Evolutionary conservation across 108 stramenopile species (phyloP), one percentile per base, ranked within the genome.

Genomic region (Seminavis robusta): DNA sequence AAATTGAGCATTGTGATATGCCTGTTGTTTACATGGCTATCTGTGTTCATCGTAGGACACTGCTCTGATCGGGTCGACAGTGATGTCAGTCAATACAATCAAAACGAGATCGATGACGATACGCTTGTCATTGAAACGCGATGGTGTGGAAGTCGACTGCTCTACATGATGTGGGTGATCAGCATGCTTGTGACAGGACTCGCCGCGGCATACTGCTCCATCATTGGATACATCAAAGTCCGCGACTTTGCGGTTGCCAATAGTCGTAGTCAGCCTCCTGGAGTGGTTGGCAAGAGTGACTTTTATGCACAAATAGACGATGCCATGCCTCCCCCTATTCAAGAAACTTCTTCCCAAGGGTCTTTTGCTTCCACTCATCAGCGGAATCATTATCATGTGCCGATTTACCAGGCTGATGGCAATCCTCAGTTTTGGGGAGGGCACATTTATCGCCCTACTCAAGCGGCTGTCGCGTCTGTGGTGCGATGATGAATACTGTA

Each of bases 141-240:
- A 71, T 92, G 91, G 91, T 92, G 91, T 47, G 91, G 87, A 4
- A 69, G 65, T 11, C 69, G 74, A 27, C 49, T 69, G 10, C 29
- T 92, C 2, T 88, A 92, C 51, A 57, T 77, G 51, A 75, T 85
- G 70, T 92, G 91, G 91, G 73, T 86, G 23, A 30, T 84, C 3
- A 71, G 66, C 39, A 84, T 92, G 67, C 69, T 73, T 34, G 83
- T 92, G 47, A 88, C 91, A 0, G 83, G 83, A 19, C 47, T 88
- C 54, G 65, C 75, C 3, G 56, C 81, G 41, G 83, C 84, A 42
- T 92, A 92, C 55, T 88, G 86, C 41, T 57, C 76, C 33, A 73
- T 88, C 59, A 92, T 92, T 69, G 91, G 91, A 8, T 92, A 92
- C 57, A 84, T 92, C 60, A 86, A 92, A 60, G 65, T 83, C 23